Conservation (phyloP, 768 basidiomycete genomes). For the Tricholoma sp. region DNA sequence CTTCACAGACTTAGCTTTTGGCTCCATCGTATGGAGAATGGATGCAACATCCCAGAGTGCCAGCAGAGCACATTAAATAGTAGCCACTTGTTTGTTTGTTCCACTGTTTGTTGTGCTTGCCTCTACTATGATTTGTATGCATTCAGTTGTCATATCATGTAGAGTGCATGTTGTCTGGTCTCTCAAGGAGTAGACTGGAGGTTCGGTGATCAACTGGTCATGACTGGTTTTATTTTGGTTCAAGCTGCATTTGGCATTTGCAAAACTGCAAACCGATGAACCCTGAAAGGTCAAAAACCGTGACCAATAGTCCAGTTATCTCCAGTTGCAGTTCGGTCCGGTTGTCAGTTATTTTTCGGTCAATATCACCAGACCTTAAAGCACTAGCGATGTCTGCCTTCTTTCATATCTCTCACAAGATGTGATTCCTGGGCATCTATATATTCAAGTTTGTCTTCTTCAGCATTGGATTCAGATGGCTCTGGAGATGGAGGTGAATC, state of each 20-base stretch:
- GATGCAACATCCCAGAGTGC: not conserved
- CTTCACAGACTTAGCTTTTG: not conserved
- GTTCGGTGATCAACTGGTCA: not conserved
- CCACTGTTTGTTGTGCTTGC: not conserved
- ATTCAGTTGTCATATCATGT: not conserved
- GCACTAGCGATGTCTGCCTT: no score
- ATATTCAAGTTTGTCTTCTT: no score
- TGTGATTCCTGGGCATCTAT: no score
- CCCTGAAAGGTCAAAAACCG: not conserved
- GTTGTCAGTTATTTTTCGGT: not conserved
- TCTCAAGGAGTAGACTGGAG: not conserved
- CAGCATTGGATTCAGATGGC: no score
- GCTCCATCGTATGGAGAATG: not conserved
- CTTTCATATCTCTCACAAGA: no score
- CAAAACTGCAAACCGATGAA: not conserved
- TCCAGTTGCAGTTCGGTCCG: not conserved
- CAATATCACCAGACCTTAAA: constrained; percentile 1
- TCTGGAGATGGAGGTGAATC: no score
- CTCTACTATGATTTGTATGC: not conserved
- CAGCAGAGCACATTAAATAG: not conserved
- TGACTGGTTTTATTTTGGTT: not conserved
- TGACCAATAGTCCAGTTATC: not conserved
- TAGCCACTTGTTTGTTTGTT: not conserved
- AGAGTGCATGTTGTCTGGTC: not conserved
- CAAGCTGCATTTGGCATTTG: not conserved